Percentiles rank a stretch among this genome's conserved stretches.
Conservation (phyloP, 163 green algal species). For the Volvox carteri region DNA sequence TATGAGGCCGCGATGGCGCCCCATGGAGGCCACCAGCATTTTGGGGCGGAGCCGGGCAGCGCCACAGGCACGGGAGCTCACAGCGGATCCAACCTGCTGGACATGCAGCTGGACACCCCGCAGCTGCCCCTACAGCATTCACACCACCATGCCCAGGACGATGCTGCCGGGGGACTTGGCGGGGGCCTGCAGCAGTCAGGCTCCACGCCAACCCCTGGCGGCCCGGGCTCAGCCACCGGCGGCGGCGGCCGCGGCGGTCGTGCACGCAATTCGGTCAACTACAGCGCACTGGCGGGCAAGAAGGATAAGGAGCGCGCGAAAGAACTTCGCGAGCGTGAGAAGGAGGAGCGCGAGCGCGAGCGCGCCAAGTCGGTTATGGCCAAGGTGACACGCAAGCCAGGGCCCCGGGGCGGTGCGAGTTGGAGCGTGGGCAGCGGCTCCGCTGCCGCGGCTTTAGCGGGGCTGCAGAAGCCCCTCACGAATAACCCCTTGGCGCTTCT, state of each 20-base stretch:
- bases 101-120: background rate
- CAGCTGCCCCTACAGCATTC: conserved; percentile 9
- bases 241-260: conserved; percentile 34
- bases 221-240: background rate
- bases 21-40: background rate
- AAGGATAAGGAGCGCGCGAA: conserved; percentile 60
- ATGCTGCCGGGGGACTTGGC: background rate
- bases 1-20: background rate
- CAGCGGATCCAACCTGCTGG: background rate
- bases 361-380: background rate
- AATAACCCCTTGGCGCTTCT: background rate
- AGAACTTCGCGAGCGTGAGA: background rate
- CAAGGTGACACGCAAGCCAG: conserved; percentile 23
- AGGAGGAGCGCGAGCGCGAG: conserved; percentile 49
- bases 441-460: background rate
- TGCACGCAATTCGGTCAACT: conserved; percentile 65
- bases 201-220: background rate
- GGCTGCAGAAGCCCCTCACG: background rate
- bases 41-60: background rate
- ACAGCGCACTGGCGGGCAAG: conserved; percentile 67
- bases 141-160: background rate
- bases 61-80: background rate
- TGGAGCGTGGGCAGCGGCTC: conserved; percentile 24
- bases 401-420: conserved; percentile 30
- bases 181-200: background rate